These are phyloP conservation scores for Alternaria sp. DNA, from an alignment of 2,329 filamentous ascomycete species.

Conservation along the genomic window DNA sequence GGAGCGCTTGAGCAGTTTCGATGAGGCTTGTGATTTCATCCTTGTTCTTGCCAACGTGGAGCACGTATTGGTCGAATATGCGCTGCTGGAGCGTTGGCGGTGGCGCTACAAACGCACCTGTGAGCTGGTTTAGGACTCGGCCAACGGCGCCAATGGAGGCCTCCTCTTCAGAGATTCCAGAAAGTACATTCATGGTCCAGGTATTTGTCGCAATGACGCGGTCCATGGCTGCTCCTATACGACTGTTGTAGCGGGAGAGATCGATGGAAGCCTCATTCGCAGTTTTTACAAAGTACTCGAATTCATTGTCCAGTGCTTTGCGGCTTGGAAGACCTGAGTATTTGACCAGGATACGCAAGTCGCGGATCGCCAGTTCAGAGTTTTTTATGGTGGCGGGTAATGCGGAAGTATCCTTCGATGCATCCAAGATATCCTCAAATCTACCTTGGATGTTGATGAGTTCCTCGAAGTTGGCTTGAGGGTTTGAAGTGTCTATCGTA, in stretches of 20 bases:
- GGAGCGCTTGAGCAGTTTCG: conserved; percentile 72
- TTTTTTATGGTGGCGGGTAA: conserved; percentile 82
- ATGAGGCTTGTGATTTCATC: conserved; percentile 75
- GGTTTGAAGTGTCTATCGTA: conserved; percentile 19
- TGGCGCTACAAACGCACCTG: conserved; percentile 65
- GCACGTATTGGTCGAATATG: conserved; percentile 76
- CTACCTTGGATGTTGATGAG: conserved; percentile 77
- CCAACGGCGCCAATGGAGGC: conserved; percentile 51
- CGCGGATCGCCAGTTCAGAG: conserved; percentile 76
- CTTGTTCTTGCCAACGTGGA: conserved; percentile 74
- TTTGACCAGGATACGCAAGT: conserved; percentile 75
- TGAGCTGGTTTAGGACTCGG: conserved; percentile 57
- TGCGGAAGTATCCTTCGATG: conserved; percentile 69
- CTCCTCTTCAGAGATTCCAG: conserved; percentile 63
- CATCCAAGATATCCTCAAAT: conserved; percentile 78
- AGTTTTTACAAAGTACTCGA: conserved; percentile 77
- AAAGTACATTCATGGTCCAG: conserved; percentile 75
- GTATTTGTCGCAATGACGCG: conserved; percentile 76
- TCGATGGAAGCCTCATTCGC: conserved; percentile 70
- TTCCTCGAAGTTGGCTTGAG: conserved; percentile 70
- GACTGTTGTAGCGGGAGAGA: conserved; percentile 77
- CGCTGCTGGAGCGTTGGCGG: conserved; percentile 53
- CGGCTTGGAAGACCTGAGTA: conserved; percentile 73
- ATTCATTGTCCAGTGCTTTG: conserved; percentile 76
- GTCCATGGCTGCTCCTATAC: conserved; percentile 77